phyloP scores from a whole-genome alignment of 768 basidiomycete species.

The Kwoniella botswanensis region DNA sequence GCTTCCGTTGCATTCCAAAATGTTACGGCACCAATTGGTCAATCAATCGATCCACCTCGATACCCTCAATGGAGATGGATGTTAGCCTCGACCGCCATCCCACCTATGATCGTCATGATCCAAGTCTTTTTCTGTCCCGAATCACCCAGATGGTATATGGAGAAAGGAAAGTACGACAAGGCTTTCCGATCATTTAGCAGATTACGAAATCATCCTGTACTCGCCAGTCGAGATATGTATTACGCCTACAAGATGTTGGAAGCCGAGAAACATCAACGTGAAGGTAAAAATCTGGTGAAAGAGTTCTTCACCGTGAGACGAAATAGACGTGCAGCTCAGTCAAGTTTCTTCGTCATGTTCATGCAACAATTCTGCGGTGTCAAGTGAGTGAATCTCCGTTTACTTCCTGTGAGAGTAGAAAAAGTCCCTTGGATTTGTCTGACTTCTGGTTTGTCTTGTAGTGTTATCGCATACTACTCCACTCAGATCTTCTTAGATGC shows the following conservation, averaged over 20 bases:
- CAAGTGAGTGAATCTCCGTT: constrained; percentile 33
- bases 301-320: constrained; percentile 60
- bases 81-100: constrained; percentile 55
- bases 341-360: constrained; percentile 58
- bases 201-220: constrained; percentile 56
- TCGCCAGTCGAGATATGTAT: constrained; percentile 59
- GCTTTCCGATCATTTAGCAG: constrained; percentile 56
- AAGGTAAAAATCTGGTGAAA: constrained; percentile 39
- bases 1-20: constrained; percentile 43
- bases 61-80: constrained; percentile 56
- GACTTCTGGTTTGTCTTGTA: constrained; percentile 4
- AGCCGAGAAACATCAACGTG: constrained; percentile 30
- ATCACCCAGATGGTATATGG: constrained; percentile 59
- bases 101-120: constrained; percentile 36
- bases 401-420: too few relatives aligned
- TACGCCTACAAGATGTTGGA: constrained; percentile 50
- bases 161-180: constrained; percentile 55
- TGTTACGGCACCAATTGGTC: constrained; percentile 18
- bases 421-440: too few relatives aligned
- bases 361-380: constrained; percentile 57
- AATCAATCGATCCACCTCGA: constrained; percentile 14
- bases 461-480: constrained; percentile 60
- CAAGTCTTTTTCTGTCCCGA: constrained; percentile 54
- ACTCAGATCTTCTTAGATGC: constrained; percentile 59
- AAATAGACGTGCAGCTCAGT: constrained; percentile 58